phyloP scores from a whole-genome alignment of 768 basidiomycete genomes.

The Auriscalpium orientale region DNA sequence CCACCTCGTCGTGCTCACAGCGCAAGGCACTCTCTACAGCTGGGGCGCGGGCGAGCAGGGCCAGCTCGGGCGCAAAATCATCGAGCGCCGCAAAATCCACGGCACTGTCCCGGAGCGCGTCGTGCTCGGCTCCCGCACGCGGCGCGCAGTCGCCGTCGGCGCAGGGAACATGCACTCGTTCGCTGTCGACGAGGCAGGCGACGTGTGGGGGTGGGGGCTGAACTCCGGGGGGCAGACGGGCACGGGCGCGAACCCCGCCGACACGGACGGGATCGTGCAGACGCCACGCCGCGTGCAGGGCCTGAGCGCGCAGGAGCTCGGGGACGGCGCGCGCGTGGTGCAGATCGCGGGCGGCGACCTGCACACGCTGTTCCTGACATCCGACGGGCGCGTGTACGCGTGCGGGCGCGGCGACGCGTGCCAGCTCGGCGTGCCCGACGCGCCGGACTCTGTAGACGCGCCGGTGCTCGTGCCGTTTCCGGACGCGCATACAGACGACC shows the following conservation, averaged over 20 bases:
- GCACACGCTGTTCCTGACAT: slow-evolving; percentile 85
- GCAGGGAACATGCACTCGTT: slow-evolving; percentile 86
- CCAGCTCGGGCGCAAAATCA: slow-evolving; percentile 85
- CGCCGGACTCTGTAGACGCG: slow-evolving; percentile 53
- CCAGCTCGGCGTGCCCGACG: slow-evolving; percentile 64
- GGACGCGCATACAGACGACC: slow-evolving; percentile 42
- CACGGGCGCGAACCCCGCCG: slow-evolving; percentile 39
- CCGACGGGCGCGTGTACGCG: slow-evolving; percentile 75
- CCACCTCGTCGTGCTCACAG: slow-evolving; percentile 84
- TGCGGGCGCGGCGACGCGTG: slow-evolving; percentile 80
- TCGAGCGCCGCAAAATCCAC: slow-evolving; percentile 82
- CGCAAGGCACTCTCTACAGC: slow-evolving; percentile 78
- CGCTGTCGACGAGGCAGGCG: slow-evolving; percentile 76
- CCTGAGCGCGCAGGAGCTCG: slow-evolving; percentile 54
- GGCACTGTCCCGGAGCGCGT: slow-evolving; percentile 87
- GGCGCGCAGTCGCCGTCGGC: slow-evolving; percentile 64
- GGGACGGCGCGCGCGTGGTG: slow-evolving; percentile 46
- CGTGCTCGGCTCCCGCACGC: slow-evolving; percentile 57
- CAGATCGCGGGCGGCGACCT: slow-evolving; percentile 82
- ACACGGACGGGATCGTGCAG: slow-evolving; percentile 47
- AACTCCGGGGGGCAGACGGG: slow-evolving; percentile 86
- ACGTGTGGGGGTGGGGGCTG: slow-evolving; percentile 93
- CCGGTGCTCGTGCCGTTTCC: slow-evolving; percentile 65
- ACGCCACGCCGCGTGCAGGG: slow-evolving; percentile 57
- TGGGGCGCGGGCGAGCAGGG: slow-evolving; percentile 90